phyloP scores from a whole-genome alignment of 108 stramenopile genomes.

The Cyclotella cryptica region DNA sequence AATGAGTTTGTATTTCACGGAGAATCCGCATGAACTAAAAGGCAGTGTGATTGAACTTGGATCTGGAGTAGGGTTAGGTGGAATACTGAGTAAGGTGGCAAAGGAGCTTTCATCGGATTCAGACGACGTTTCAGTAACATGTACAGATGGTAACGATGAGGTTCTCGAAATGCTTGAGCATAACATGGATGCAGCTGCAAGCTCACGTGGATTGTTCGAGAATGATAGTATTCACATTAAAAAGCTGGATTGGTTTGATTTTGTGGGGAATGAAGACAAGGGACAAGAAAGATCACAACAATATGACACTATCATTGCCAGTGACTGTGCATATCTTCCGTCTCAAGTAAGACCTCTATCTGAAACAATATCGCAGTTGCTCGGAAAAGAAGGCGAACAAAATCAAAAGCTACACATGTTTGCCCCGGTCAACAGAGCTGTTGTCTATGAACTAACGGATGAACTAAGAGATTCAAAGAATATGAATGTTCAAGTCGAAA shows the following conservation, averaged over 20 bases:
- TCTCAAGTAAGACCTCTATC: conserved; percentile 32
- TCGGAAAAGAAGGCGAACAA: neutral
- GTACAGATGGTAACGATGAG: conserved; percentile 60
- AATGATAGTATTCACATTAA: conserved; percentile 35
- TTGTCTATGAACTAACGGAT: conserved; percentile 44
- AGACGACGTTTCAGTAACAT: conserved; percentile 38
- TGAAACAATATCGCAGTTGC: conserved; percentile 25
- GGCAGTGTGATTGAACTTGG: conserved; percentile 70
- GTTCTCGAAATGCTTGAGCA: conserved; percentile 58
- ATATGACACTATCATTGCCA: conserved; percentile 72
- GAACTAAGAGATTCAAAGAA: conserved; percentile 36
- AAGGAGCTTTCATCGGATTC: conserved; percentile 23
- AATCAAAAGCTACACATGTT: conserved; percentile 48
- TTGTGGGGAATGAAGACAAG: conserved; percentile 3
- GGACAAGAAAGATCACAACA: neutral
- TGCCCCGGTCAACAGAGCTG: conserved; percentile 66
- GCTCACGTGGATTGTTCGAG: conserved; percentile 5
- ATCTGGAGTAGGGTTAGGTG: conserved; percentile 65
- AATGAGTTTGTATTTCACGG: conserved; percentile 59
- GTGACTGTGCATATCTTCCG: conserved; percentile 64
- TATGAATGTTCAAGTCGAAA: conserved; percentile 50
- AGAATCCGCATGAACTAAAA: conserved; percentile 42
- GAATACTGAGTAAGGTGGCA: conserved; percentile 28
- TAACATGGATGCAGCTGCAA: conserved; percentile 41
- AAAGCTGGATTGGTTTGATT: conserved; percentile 59